phyloP scores from a whole-genome alignment of 208 protist genomes.

The Trypanosoma caninum region DNA sequence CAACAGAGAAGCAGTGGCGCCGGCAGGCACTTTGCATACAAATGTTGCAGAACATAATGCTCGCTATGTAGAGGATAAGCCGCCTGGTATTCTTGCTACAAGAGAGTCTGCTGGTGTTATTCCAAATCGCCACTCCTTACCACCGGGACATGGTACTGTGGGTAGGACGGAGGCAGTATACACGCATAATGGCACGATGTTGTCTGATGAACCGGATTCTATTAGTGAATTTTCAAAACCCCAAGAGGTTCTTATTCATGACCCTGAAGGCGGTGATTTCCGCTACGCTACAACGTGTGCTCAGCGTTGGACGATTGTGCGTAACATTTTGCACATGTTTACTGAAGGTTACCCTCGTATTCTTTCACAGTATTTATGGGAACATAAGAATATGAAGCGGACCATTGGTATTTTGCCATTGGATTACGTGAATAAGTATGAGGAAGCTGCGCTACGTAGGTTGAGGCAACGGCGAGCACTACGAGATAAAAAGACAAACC shows the following conservation, averaged over 20 bases:
- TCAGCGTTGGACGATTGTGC: constrained; percentile 59
- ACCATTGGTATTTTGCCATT: constrained; percentile 71
- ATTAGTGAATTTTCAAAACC: neutral
- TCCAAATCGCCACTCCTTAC: constrained; percentile 39
- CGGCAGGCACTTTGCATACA: too few relatives aligned
- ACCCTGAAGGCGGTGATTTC: constrained; percentile 86
- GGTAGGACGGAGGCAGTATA: neutral
- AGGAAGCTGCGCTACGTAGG: constrained; percentile 63
- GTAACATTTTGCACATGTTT: constrained; percentile 91
- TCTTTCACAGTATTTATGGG: constrained; percentile 87
- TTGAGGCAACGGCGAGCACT: constrained; percentile 46
- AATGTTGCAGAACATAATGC: neutral
- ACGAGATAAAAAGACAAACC: constrained; percentile 37
- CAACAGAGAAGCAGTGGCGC: too few relatives aligned
- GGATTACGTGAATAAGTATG: constrained; percentile 80
- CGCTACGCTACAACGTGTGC: constrained; percentile 39
- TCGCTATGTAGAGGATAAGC: neutral
- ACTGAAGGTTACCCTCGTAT: constrained; percentile 88
- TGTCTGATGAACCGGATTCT: neutral
- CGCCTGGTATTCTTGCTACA: constrained; percentile 42
- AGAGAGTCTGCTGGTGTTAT: constrained; percentile 68
- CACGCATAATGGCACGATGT: neutral
- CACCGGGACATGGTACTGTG: neutral
- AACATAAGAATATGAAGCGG: constrained; percentile 70
- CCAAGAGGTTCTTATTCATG: constrained; percentile 66